Conservation (phyloP, 345 rosid genomes). For the Brassica carinata region DNA sequence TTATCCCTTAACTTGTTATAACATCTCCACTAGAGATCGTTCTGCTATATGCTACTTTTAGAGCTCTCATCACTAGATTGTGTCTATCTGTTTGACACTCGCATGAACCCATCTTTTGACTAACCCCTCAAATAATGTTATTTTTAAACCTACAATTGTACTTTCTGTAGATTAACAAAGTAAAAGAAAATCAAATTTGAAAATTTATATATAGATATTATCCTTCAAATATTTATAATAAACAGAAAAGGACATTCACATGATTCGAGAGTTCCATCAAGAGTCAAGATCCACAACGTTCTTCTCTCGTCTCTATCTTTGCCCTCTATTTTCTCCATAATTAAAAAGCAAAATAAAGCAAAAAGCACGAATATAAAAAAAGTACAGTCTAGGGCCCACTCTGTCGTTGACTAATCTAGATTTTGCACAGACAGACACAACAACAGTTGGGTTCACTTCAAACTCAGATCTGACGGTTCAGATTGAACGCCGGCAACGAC, state of each 20-base stretch:
- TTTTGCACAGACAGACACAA: constrained; percentile 12
- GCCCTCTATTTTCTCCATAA: constrained; percentile 3
- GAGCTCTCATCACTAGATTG: not conserved
- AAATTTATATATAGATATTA: not conserved
- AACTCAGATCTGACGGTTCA: constrained; percentile 16
- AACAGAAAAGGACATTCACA: constrained; percentile 26
- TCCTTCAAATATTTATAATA: not conserved
- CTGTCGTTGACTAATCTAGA: constrained; percentile 40
- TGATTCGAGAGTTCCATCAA: constrained; percentile 31
- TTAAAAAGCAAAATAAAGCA: constrained; percentile 5
- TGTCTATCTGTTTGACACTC: not conserved
- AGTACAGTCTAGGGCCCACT: constrained; percentile 26
- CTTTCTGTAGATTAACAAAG: not conserved
- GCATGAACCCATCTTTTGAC: not conserved
- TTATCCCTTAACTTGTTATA: not conserved
- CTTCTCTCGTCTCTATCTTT: constrained; percentile 22
- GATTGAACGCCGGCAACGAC: constrained; percentile 7
- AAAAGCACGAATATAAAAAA: constrained; percentile 16
- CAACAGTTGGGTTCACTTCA: constrained; percentile 15
- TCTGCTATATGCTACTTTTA: not conserved
- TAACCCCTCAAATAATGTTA: not conserved
- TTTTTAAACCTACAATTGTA: not conserved
- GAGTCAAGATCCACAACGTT: constrained; percentile 36
- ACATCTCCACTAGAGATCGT: not conserved
- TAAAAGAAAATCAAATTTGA: not conserved